phyloP scores from a whole-genome alignment of 306 rosid genomes.

The Mucuna pruriens region DNA sequence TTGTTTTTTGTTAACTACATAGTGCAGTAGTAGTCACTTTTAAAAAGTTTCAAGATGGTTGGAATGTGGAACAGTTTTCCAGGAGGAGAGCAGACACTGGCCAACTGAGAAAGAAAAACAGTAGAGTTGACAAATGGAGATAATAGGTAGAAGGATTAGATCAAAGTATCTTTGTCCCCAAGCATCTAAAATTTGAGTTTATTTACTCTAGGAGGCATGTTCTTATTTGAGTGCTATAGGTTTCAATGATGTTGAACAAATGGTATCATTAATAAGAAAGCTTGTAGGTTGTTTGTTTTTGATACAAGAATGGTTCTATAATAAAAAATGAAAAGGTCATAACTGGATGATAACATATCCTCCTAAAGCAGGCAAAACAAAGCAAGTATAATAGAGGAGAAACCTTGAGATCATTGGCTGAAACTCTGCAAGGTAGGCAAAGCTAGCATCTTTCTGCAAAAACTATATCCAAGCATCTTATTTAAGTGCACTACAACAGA shows the following conservation, averaged over 20 bases:
- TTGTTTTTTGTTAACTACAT: neutral
- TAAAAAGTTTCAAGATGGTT: neutral
- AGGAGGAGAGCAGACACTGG: neutral
- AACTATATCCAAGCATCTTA: neutral
- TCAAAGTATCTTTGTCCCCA: neutral
- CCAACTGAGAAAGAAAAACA: neutral
- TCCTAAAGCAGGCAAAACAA: neutral
- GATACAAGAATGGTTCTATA: neutral
- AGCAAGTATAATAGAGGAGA: neutral
- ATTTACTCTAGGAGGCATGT: neutral
- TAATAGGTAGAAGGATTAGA: neutral
- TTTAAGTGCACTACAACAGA: neutral
- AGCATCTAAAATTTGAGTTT: neutral
- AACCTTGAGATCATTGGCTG: neutral
- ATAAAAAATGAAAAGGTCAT: neutral
- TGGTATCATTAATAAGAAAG: neutral
- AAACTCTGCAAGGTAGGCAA: neutral
- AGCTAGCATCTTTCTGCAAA: neutral
- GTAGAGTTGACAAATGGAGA: neutral
- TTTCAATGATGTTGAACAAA: neutral
- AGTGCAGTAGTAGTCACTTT: neutral
- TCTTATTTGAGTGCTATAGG: neutral
- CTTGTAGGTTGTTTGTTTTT: neutral
- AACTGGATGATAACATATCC: neutral
- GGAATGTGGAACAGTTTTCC: neutral